Percentiles rank a stretch among this genome's conserved stretches.
These are phyloP conservation scores for Penicillium sumatraense DNA, from an alignment of 2,329 filamentous ascomycete genomes.

Conservation along the genomic window DNA sequence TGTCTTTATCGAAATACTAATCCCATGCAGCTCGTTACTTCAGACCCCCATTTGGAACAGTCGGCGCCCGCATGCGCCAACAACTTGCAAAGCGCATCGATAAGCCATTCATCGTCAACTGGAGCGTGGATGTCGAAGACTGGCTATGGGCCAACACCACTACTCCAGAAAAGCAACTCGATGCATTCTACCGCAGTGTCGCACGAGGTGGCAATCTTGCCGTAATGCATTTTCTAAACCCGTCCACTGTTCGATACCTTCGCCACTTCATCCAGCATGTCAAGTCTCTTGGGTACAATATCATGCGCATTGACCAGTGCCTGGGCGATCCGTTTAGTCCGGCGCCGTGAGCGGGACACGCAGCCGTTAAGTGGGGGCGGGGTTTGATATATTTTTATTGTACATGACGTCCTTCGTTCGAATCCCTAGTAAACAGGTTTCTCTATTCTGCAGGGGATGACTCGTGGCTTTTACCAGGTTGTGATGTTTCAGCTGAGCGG, in stretches of 20 bases:
- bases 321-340: slow-evolving; percentile 59
- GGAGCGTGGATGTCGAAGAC: slow-evolving; percentile 73
- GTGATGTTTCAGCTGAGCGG: no score
- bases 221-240: slow-evolving; percentile 72
- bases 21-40: slow-evolving; percentile 58
- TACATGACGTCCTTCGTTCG: slow-evolving; percentile 11
- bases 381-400: background rate
- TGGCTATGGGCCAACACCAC: slow-evolving; percentile 67
- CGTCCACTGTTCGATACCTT: slow-evolving; percentile 67
- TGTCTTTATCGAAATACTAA: no score
- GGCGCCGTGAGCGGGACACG: slow-evolving; percentile 12
- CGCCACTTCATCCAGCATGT: slow-evolving; percentile 68
- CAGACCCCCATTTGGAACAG: slow-evolving; percentile 70
- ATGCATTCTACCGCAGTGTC: slow-evolving; percentile 67
- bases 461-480: no score
- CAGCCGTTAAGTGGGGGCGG: no score
- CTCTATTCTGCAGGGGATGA: background rate
- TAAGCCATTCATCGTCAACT: slow-evolving; percentile 65
- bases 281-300: slow-evolving; percentile 65
- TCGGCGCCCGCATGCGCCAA: slow-evolving; percentile 69
- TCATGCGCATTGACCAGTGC: slow-evolving; percentile 71
- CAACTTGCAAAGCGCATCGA: slow-evolving; percentile 59
- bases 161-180: slow-evolving; percentile 69
- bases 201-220: slow-evolving; percentile 66
- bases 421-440: background rate